Evolutionary conservation across 225 moss, liverwort and hornwort species (phyloP).

Genomic region (Sphagnum contortum): DNA sequence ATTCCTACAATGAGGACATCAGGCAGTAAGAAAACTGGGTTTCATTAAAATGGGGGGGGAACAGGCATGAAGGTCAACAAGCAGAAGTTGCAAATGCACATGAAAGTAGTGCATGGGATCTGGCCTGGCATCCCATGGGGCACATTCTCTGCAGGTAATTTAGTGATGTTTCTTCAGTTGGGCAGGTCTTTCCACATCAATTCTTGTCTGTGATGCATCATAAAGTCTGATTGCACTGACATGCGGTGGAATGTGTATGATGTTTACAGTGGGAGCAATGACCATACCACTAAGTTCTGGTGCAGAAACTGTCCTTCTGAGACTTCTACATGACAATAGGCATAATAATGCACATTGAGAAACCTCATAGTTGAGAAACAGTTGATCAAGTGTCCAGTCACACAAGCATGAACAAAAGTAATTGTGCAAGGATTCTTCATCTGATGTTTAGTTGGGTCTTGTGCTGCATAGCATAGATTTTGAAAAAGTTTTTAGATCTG

Average conservation of each 20-base stretch:
- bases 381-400: too few species aligned
- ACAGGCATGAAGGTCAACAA: constrained; percentile 85
- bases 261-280: constrained; percentile 78
- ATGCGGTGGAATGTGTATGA: not conserved
- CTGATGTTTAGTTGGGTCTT: too few species aligned
- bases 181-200: too few species aligned
- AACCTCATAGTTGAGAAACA: not conserved
- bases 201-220: too few species aligned
- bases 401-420: too few species aligned
- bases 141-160: constrained; percentile 88
- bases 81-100: constrained; percentile 97
- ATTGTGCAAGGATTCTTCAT: too few species aligned
- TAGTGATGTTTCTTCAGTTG: too few species aligned
- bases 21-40: not conserved
- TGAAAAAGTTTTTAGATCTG: too few species aligned
- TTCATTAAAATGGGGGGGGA: constrained; percentile 1
- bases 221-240: too few species aligned
- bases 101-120: constrained; percentile 96
- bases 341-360: constrained; percentile 74
- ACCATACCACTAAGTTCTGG: constrained; percentile 99
- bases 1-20: too few species aligned
- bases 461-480: too few species aligned
- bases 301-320: constrained; percentile 97
- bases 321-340: constrained; percentile 75
- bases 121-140: constrained; percentile 99